These are phyloP conservation scores for Paecilomyces niveus DNA, from an alignment of 2,329 filamentous ascomycete genomes.

Conservation along the genomic window DNA sequence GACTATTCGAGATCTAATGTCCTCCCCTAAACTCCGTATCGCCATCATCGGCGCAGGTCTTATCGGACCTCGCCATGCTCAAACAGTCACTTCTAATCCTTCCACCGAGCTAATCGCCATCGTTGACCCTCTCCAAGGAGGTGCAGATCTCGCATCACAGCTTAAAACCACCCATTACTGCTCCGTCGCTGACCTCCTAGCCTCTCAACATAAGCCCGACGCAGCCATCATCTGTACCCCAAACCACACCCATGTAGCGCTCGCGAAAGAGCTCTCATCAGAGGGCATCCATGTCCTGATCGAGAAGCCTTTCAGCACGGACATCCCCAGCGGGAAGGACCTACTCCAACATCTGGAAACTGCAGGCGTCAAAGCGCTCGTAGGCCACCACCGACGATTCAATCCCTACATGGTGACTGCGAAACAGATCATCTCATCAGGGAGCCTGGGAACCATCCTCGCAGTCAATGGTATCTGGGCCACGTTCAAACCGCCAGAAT, in stretches of 20 bases:
- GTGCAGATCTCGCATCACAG: conserved; percentile 24
- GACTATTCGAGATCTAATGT: too few species aligned
- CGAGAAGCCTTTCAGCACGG: conserved; percentile 50
- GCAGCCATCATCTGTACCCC: conserved; percentile 55
- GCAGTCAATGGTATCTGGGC: conserved; percentile 53
- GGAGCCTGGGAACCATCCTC: conserved; percentile 40
- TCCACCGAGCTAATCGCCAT: conserved; percentile 37
- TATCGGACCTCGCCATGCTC: conserved; percentile 46
- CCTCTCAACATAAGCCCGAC: conserved; percentile 33
- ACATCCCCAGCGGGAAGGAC: conserved; percentile 13
- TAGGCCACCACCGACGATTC: conserved; percentile 55
- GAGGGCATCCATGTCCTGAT: conserved; percentile 48
- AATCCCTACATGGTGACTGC: conserved; percentile 49
- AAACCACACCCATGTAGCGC: conserved; percentile 50
- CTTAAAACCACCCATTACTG: conserved; percentile 34
- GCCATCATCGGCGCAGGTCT: conserved; percentile 41
- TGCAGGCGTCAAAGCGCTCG: conserved; percentile 39
- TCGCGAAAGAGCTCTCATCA: conserved; percentile 43
- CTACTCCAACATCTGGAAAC: conserved; percentile 15
- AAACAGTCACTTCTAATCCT: conserved; percentile 34
- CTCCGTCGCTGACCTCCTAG: conserved; percentile 39
- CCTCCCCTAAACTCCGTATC: background rate
- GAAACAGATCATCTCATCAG: conserved; percentile 37
- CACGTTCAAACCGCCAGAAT: conserved; percentile 43
- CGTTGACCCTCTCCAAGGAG: conserved; percentile 40